phyloP scores from a whole-genome alignment of 2,329 filamentous ascomycete species.

The Trichoderma sp. region DNA sequence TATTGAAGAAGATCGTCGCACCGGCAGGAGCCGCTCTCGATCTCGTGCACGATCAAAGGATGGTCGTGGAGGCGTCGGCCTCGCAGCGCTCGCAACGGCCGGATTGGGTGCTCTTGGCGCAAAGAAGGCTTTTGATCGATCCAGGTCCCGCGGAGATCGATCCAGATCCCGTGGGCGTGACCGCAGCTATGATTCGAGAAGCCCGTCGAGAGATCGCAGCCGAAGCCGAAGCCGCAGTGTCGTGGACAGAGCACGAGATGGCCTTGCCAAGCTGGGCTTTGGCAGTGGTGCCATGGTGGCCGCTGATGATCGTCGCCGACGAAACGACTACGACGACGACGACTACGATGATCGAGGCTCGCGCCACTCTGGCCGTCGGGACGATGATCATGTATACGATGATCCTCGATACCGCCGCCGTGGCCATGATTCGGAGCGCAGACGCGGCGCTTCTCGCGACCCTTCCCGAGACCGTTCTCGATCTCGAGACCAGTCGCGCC shows the following conservation, averaged over 20 bases:
- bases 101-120: slow-evolving; percentile 63
- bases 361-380: slow-evolving; percentile 45
- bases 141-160: slow-evolving; percentile 54
- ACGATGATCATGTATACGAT: slow-evolving; percentile 49
- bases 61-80: slow-evolving; percentile 52
- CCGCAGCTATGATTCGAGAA: slow-evolving; percentile 49
- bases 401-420: slow-evolving; percentile 48
- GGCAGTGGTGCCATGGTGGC: slow-evolving; percentile 50
- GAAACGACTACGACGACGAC: slow-evolving; percentile 44
- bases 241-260: slow-evolving; percentile 64
- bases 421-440: slow-evolving; percentile 53
- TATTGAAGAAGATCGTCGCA: slow-evolving; percentile 63
- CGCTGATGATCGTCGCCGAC: slow-evolving; percentile 45
- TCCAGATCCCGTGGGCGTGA: slow-evolving; percentile 55
- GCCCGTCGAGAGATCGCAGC: slow-evolving; percentile 52
- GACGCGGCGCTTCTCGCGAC: slow-evolving; percentile 47
- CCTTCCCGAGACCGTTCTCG: slow-evolving; percentile 33
- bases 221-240: slow-evolving; percentile 66
- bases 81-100: slow-evolving; percentile 67
- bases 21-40: slow-evolving; percentile 69
- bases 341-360: slow-evolving; percentile 50
- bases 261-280: slow-evolving; percentile 64
- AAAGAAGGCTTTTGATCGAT: slow-evolving; percentile 63
- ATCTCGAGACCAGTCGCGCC: slow-evolving; percentile 33
- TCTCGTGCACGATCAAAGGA: slow-evolving; percentile 64